phyloP scores from a whole-genome alignment of 257 asterid genomes.

The Anisodus tanguticus region DNA sequence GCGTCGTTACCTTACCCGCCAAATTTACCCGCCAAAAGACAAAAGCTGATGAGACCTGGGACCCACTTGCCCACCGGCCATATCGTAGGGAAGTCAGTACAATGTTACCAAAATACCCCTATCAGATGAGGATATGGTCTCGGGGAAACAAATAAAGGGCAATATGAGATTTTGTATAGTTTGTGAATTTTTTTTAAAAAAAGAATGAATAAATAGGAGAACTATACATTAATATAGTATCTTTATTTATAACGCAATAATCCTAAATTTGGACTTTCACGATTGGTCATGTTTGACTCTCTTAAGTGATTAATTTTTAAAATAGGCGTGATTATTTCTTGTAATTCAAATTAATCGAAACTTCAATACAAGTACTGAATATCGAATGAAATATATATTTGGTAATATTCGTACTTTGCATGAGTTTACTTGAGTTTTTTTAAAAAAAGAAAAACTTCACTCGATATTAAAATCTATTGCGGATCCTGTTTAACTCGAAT shows the following conservation, averaged over 20 bases:
- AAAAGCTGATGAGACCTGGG: slow-evolving; percentile 11
- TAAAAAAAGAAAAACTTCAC: too few relatives aligned
- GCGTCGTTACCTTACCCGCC: slow-evolving; percentile 41
- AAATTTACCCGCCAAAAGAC: slow-evolving; percentile 36
- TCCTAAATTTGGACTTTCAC: neutral
- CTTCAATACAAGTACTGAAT: neutral
- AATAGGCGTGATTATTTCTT: neutral
- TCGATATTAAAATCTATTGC: too few relatives aligned
- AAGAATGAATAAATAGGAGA: neutral
- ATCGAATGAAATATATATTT: too few relatives aligned
- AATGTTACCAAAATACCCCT: neutral
- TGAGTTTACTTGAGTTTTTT: too few relatives aligned
- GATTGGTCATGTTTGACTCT: neutral
- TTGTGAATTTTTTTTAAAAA: neutral
- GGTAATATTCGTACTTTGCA: too few relatives aligned
- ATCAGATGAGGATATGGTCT: neutral
- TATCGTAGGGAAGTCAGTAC: neutral
- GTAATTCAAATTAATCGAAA: neutral
- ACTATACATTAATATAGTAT: neutral
- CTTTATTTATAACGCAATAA: neutral
- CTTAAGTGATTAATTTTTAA: neutral
- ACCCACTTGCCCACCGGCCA: slow-evolving; percentile 12
- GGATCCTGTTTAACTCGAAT: too few relatives aligned
- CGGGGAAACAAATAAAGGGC: neutral
- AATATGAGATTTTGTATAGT: neutral